Base-by-base conservation (phyloP, 805 yeast species). In the Zygosaccharomyces bailii region DNA sequence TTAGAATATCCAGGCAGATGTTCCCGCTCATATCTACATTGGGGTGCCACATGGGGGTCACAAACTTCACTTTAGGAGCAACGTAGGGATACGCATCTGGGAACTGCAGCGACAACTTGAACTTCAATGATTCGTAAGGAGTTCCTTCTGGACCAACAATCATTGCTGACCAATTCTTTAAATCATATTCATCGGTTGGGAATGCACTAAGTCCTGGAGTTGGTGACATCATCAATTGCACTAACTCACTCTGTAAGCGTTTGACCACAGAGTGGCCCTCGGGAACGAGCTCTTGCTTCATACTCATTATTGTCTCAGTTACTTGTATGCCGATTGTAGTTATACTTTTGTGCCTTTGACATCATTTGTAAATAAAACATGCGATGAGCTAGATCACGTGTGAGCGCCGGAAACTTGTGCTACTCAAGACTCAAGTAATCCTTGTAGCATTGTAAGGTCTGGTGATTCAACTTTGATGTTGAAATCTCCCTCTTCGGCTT, bases 1-100 rank as follows among this genome's bases (percentile, higher is more conserved):
- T 79, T 59, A 80, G 67, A 42, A 80, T 80, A 57, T 79, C 83
- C 35, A 80, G 66, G 51, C 86, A 80, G 47, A 80, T 81, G 49
- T 78, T 73, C n/a, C 86, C 86, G 43, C 74, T 66, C 70, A 76
- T 74, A 52, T 79, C 82, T 48, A 80, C 78, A 56, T 80, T 80
- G 20, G 86, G 86, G 55, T 79, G 85, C 73, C 79, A 77, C 73
- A 79, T 74, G 13, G 84, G 82, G 34, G 79, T 73, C 24, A 70
- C 71, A 56, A 80, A 80, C 52, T 64, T 70, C 56, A 80, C 74
- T 21, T 62, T 63, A 19, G 86, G 86, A 3, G 86, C 79, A 2
- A 68, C 59, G 56, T 73, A 78, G 0, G 86, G 86, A 57, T 80
- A 80, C 54, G 73, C 71, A 32, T 66, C 63, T 8, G 83, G 80